Evolutionary conservation across 305 asterid species (phyloP), one percentile per base, ranked within the genome.

Genomic region (Rubia tinctorum): DNA sequence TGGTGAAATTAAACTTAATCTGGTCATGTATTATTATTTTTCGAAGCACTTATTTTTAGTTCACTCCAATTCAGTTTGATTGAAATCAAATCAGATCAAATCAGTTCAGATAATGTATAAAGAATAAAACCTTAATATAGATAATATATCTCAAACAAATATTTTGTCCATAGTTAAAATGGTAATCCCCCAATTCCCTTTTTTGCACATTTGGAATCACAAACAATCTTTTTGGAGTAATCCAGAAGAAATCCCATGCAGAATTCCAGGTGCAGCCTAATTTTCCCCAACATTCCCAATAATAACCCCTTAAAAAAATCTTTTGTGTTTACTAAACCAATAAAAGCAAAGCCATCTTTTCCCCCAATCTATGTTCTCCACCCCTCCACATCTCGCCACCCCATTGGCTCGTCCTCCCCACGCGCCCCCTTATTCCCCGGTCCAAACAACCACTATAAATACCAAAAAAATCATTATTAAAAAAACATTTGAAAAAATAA

Each of bases 361-460:
- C 56, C 56, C 56, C 15, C 56, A 49, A 15, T n/a, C 55, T 47
- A 12, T 47, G 14, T 47, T 55, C 61, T 23, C 5, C 64, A 1
- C 8, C 15, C 58, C 30, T 63, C 79, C 81, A 62, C 82, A 61
- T 69, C 12, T 34, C 73, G 6, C 61, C 68, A 39, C 37, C 71
- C 55, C 42, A 75, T 77, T 84, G 75, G 83, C 1, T 40, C 70
- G 22, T 67, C 15, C 10, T 6, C 30, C 18, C 27, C 62, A 47
- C 76, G 71, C 79, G 59, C 60, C 30, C 45, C 39, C 68, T 42
- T 7, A 8, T 25, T 66, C 75, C 13, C 27, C 73, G 14, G 12
- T 69, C 53, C 9, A 15, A 9, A 22, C 39, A 12, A 23, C 2
- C 67, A 44, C 66, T 22, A 22, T 23, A 40, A 66, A 39, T 18